Conservation (phyloP, 768 basidiomycete species). For the Collybiopsis luxurians region DNA sequence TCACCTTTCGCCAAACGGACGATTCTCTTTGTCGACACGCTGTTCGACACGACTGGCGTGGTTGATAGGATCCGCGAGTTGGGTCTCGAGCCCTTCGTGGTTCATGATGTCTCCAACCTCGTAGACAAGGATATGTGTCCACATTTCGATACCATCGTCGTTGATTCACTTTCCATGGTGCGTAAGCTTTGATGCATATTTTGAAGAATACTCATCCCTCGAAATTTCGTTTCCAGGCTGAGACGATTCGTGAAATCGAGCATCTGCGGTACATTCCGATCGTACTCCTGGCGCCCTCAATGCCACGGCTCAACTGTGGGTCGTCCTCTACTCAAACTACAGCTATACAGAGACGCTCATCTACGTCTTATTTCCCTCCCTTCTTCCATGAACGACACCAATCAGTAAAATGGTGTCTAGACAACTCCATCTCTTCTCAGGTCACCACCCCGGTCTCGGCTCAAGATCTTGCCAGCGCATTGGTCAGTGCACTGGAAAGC, state of each 20-base stretch:
- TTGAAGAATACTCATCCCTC: not conserved
- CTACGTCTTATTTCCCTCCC: constrained; percentile 1
- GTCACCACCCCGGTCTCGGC: constrained; percentile 87
- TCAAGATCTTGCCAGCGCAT: constrained; percentile 87
- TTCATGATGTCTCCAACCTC: constrained; percentile 78
- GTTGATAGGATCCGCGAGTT: constrained; percentile 76
- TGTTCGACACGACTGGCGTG: constrained; percentile 73
- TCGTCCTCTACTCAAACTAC: constrained; percentile 6
- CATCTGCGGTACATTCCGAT: constrained; percentile 96
- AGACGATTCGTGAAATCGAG: constrained; percentile 87
- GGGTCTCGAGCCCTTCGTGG: constrained; percentile 72
- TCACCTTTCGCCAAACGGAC: constrained; percentile 83
- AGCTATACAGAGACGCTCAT: constrained; percentile 4
- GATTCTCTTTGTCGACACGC: constrained; percentile 90
- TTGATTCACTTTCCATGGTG: constrained; percentile 85
- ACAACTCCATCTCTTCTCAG: constrained; percentile 94
- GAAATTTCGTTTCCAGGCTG: constrained; percentile 53
- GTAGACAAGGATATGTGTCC: constrained; percentile 78
- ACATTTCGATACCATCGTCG: constrained; percentile 93
- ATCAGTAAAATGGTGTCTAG: constrained; percentile 92
- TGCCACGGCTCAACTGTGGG: constrained; percentile 75
- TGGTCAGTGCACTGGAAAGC: constrained; percentile 92
- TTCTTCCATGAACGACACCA: constrained; percentile 12
- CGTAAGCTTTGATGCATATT: constrained; percentile 29
- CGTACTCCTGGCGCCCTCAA: constrained; percentile 80